A percentile compares a stretch with the other conserved stretches of the same genome.
These are phyloP conservation scores for Penicillium sp. DNA, from an alignment of 2,329 filamentous ascomycete species.

Conservation along the genomic window DNA sequence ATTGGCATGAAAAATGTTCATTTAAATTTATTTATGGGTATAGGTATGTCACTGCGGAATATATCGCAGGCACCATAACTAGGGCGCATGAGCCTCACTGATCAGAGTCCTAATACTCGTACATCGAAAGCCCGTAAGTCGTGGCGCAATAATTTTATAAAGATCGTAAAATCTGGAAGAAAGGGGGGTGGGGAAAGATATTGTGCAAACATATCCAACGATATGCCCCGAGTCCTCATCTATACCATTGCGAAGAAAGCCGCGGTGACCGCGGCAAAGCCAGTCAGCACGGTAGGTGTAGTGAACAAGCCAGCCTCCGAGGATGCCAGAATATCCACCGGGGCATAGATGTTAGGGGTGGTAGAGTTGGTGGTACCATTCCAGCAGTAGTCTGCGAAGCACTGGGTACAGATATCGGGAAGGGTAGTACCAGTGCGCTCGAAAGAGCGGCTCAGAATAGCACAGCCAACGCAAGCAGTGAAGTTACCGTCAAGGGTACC, in stretches of 20 bases:
- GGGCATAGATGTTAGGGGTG: slow-evolving; percentile 42
- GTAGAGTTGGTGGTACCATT: slow-evolving; percentile 65
- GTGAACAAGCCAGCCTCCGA: slow-evolving; percentile 2
- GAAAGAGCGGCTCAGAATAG: slow-evolving; percentile 75
- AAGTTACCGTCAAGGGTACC: slow-evolving; percentile 71
- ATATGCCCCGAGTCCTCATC: background rate
- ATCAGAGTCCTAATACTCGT: background rate
- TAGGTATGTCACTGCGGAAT: background rate
- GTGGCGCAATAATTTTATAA: background rate
- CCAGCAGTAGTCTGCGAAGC: slow-evolving; percentile 90
- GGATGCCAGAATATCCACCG: slow-evolving; percentile 23
- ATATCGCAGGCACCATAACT: background rate
- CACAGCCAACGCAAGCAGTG: slow-evolving; percentile 84
- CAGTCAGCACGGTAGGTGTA: slow-evolving; percentile 15
- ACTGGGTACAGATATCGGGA: slow-evolving; percentile 70
- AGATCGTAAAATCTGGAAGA: background rate
- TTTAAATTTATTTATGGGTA: background rate
- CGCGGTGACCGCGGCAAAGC: slow-evolving; percentile 7
- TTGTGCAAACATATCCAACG: background rate
- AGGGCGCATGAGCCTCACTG: background rate
- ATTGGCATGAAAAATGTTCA: background rate
- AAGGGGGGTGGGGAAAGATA: background rate
- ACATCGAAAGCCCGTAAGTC: background rate
- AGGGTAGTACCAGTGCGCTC: slow-evolving; percentile 67
- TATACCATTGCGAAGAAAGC: slow-evolving; percentile 16